phyloP scores from a whole-genome alignment of 495 filamentous ascomycete species.

The Penicillium roqueforti region DNA sequence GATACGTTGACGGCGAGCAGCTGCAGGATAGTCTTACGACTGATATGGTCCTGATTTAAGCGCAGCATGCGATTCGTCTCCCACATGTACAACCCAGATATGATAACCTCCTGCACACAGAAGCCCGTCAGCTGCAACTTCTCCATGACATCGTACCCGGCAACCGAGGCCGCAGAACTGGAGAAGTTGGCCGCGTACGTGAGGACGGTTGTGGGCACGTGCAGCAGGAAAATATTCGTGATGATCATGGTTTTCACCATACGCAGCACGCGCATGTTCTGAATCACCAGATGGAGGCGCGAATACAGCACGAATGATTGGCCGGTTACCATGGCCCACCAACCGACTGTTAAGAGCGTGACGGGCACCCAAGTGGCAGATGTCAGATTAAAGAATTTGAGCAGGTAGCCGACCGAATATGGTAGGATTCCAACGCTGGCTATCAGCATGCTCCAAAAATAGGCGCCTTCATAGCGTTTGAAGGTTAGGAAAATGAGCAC shows the following conservation, averaged over 20 bases:
- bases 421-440: constrained; percentile 32
- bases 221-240: constrained; percentile 29
- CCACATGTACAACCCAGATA: constrained; percentile 30
- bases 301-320: constrained; percentile 41
- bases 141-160: constrained; percentile 29
- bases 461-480: constrained; percentile 36
- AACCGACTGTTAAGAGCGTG: constrained; percentile 33
- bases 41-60: constrained; percentile 21
- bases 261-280: constrained; percentile 23
- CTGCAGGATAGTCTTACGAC: constrained; percentile 27
- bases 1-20: constrained; percentile 28
- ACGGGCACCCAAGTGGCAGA: constrained; percentile 26
- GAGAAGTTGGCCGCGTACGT: constrained; percentile 28
- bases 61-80: constrained; percentile 29
- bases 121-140: constrained; percentile 28
- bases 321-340: constrained; percentile 42
- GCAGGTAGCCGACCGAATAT: constrained; percentile 35
- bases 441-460: constrained; percentile 42
- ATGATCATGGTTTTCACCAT: constrained; percentile 36
- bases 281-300: constrained; percentile 36
- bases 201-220: constrained; percentile 35
- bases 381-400: constrained; percentile 36
- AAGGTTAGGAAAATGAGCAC: constrained; percentile 42
- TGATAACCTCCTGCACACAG: constrained; percentile 30
- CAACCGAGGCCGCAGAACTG: constrained; percentile 10